Percentiles rank a stretch among this genome's conserved stretches.
These are phyloP conservation scores for Periconia sp. DNA, from an alignment of 2,329 filamentous ascomycete genomes.

Conservation along the genomic window DNA sequence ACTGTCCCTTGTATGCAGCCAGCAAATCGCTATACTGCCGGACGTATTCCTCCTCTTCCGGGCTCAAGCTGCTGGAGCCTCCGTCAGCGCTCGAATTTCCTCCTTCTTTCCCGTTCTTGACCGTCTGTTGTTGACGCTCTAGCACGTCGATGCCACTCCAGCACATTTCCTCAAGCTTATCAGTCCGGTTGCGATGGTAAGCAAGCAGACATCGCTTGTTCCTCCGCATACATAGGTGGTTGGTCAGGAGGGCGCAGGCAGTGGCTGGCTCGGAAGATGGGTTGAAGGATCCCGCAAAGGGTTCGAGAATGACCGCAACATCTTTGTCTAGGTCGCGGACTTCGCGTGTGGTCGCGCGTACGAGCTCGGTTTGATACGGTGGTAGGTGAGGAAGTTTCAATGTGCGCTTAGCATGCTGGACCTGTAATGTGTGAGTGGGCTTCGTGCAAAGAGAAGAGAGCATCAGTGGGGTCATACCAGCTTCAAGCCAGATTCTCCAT, in stretches of 20 bases:
- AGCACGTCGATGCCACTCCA: conserved; percentile 87
- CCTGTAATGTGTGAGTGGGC: conserved; percentile 53
- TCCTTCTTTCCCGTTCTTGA: conserved; percentile 26
- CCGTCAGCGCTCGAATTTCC: conserved; percentile 37
- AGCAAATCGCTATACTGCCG: conserved; percentile 88
- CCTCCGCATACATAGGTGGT: conserved; percentile 91
- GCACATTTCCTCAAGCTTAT: conserved; percentile 90
- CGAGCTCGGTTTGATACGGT: conserved; percentile 87
- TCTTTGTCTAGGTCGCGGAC: conserved; percentile 92
- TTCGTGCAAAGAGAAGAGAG: not conserved
- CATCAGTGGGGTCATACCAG: conserved; percentile 57
- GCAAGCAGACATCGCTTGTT: conserved; percentile 95
- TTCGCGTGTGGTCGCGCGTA: conserved; percentile 84
- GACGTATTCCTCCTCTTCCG: conserved; percentile 96
- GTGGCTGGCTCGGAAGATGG: conserved; percentile 79
- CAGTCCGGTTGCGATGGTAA: conserved; percentile 86
- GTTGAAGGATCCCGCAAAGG: conserved; percentile 83
- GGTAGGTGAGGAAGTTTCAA: conserved; percentile 84
- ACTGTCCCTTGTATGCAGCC: conserved; percentile 96
- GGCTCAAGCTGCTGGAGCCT: conserved; percentile 74
- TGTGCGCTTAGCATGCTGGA: conserved; percentile 93
- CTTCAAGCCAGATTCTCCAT: conserved; percentile 85
- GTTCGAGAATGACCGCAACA: conserved; percentile 74
- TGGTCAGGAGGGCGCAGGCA: conserved; percentile 85
- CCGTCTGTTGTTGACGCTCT: conserved; percentile 58